These are phyloP conservation scores for Populus nigra DNA, from an alignment of 345 rosid species.

Conservation along the genomic window DNA sequence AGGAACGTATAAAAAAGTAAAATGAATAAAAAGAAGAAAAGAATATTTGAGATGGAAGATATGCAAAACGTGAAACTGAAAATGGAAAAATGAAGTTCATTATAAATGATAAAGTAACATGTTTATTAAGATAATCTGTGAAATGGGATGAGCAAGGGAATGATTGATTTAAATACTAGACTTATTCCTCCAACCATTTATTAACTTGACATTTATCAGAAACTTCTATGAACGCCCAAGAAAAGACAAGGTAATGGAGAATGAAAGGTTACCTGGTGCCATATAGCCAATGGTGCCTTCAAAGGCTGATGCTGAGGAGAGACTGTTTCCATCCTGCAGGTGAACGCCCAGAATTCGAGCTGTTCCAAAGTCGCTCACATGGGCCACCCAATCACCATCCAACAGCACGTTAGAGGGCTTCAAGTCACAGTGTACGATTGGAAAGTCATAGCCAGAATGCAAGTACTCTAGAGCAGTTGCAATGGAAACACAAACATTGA, in stretches of 20 bases:
- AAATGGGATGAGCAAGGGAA: too few relatives aligned
- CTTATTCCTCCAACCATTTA: too few relatives aligned
- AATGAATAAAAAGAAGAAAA: background rate
- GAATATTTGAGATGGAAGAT: too few relatives aligned
- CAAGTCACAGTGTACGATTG: conserved; percentile 81
- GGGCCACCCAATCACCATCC: conserved; percentile 59
- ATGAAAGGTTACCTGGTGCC: conserved; percentile 67
- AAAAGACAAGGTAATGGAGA: background rate
- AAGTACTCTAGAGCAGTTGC: conserved; percentile 74
- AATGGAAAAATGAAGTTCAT: too few relatives aligned
- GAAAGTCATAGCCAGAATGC: conserved; percentile 69
- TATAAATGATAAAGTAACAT: too few relatives aligned
- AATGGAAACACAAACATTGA: conserved; percentile 49
- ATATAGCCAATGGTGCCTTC: conserved; percentile 88
- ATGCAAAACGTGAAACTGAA: too few relatives aligned
- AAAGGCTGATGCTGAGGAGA: conserved; percentile 58
- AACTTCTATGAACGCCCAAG: too few relatives aligned
- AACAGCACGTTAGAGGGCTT: conserved; percentile 84
- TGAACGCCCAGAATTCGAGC: conserved; percentile 70
- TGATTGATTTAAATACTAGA: too few relatives aligned
- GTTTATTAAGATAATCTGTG: too few relatives aligned
- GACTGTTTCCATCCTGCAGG: conserved; percentile 44
- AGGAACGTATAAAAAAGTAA: background rate
- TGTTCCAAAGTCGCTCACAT: conserved; percentile 97
- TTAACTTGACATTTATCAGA: too few relatives aligned